Conservation (phyloP, 371 early-diverging fungal genomes). For the Haplosporangium sp. region DNA sequence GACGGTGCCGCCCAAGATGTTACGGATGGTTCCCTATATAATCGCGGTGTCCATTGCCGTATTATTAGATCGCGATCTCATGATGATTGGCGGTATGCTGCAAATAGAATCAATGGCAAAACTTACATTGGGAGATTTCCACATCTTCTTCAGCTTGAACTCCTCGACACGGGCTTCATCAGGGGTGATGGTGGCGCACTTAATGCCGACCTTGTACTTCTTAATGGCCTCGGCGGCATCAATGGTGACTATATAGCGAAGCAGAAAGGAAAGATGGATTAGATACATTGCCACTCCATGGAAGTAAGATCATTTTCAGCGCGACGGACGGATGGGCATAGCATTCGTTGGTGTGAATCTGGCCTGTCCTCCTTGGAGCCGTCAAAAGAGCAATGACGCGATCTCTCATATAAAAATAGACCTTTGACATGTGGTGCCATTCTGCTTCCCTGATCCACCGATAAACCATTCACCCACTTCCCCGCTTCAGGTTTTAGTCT, state of each 20-base stretch:
- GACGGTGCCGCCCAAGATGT: constrained; percentile 94
- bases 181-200: constrained; percentile 97
- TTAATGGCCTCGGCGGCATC: constrained; percentile 94
- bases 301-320: background rate
- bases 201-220: constrained; percentile 95
- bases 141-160: constrained; percentile 94
- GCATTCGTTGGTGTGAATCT: background rate
- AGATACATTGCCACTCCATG: background rate
- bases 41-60: background rate
- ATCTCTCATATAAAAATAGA: constrained; percentile 6
- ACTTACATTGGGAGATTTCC: constrained; percentile 91
- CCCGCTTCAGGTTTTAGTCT: background rate
- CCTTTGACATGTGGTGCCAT: constrained; percentile 10
- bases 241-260: constrained; percentile 71
- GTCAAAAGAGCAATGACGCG: constrained; percentile 18
- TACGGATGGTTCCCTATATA: constrained; percentile 84
- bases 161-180: constrained; percentile 93
- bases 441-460: background rate
- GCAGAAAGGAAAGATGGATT: background rate
- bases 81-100: background rate
- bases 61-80: background rate
- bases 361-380: too few relatives aligned
- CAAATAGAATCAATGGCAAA: background rate
- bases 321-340: background rate
- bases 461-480: constrained; percentile 2